Evolutionary conservation across 2,329 filamentous ascomycete species (phyloP).

Genomic region (Thermoascus crustaceus): DNA sequence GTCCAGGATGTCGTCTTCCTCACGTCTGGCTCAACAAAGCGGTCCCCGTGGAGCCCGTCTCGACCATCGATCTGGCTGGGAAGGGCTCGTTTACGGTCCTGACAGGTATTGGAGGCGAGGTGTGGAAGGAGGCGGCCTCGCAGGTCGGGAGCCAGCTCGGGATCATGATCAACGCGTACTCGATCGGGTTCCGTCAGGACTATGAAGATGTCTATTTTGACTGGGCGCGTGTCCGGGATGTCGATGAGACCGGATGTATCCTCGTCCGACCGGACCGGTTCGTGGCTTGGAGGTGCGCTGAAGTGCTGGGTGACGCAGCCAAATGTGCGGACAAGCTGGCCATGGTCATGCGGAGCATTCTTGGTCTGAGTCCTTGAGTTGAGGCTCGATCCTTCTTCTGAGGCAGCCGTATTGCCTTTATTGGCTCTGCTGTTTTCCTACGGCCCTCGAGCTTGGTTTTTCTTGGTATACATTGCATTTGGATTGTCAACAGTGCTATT

Average conservation of each 20-base stretch:
- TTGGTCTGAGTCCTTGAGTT: neutral
- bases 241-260: slow-evolving; percentile 51
- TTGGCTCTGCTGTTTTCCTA: too few species aligned
- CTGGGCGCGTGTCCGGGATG: slow-evolving; percentile 47
- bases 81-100: slow-evolving; percentile 45
- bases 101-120: slow-evolving; percentile 49
- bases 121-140: slow-evolving; percentile 46
- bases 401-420: too few species aligned
- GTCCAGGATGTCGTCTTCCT: slow-evolving; percentile 52
- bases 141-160: slow-evolving; percentile 32
- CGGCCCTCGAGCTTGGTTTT: too few species aligned
- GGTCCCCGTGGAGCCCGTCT: slow-evolving; percentile 39
- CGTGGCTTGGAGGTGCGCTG: slow-evolving; percentile 44
- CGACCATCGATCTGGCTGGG: slow-evolving; percentile 54
- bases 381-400: too few species aligned
- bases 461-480: too few species aligned
- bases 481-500: too few species aligned
- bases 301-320: neutral
- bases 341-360: neutral
- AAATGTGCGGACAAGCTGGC: neutral
- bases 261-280: slow-evolving; percentile 53
- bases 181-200: slow-evolving; percentile 51
- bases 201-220: slow-evolving; percentile 56
- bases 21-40: slow-evolving; percentile 55
- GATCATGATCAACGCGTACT: slow-evolving; percentile 42